Base-by-base conservation (phyloP, 192 early-diverging fungal species). In the Coemansia sp. region DNA sequence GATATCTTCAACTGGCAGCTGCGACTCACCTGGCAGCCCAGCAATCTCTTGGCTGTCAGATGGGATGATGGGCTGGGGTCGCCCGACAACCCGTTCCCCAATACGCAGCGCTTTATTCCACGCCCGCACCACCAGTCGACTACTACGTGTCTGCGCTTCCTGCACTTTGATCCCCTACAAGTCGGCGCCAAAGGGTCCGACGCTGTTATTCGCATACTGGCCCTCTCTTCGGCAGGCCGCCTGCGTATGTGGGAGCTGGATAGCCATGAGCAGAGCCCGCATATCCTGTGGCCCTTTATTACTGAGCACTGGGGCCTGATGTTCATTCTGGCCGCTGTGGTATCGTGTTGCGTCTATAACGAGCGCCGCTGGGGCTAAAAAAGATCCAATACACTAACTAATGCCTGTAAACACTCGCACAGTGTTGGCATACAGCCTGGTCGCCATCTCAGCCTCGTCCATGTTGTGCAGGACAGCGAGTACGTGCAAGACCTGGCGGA, bases 401-500 rank as follows among this genome's bases (percentile, higher is more conserved):
- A 40, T 65, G 38, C 40, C 38, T n/a, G n/a, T 45, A 74, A 94
- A 94, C 38, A 92, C 89, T 3, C 73, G 36, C 8, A 63, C 55
- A 0, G 92, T 94, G 68, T 91, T 93, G 8, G 81, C 77, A 69
- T 85, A 90, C 21, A 92, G 73, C n/a, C 62, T 59, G 31, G 75
- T 76, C 0, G 91, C 87, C 33, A 94, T 67, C 46, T 83, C 74
- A 11, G 70, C 60, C 26, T 85, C 72, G 66, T 86, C 69, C 18
- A 81, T 74, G 13, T 61, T 76, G 37, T 88, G 86, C 53, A 91
- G 78, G 46, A 63, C 65, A 0, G 91, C 91, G 57, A 94, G 69
- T 0, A 88, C 86, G 43, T 87, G 70, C 34, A 92, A 81, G 11
- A 94, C 91, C 70, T 85, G 81, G 28, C 91, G 90, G 62, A 92